These are phyloP conservation scores for Papiliotrema flavescens DNA, from an alignment of 1,284 basidiomycete genomes.

Conservation along the genomic window DNA sequence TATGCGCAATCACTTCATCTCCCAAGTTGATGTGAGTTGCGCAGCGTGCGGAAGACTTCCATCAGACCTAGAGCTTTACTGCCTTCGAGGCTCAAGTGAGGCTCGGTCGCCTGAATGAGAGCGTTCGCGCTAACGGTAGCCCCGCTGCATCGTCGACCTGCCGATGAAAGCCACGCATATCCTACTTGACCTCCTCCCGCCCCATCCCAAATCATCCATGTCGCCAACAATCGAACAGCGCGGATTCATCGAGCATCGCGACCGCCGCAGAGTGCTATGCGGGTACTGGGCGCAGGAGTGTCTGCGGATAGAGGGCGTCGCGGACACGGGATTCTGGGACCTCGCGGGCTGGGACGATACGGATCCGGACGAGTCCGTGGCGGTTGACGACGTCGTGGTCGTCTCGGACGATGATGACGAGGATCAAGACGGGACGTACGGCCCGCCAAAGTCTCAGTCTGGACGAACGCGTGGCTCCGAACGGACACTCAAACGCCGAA, in stretches of 20 bases:
- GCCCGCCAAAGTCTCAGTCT: too few species aligned
- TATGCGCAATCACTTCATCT: slow-evolving; percentile 3
- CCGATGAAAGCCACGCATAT: background rate
- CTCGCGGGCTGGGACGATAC: slow-evolving; percentile 1
- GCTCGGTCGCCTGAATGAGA: background rate
- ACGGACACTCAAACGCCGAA: too few species aligned
- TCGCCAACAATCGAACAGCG: background rate
- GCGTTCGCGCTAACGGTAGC: background rate
- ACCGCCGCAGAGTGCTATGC: background rate
- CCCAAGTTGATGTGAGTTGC: background rate
- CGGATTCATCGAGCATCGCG: slow-evolving; percentile 1
- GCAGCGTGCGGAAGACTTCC: too few species aligned
- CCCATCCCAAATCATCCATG: background rate
- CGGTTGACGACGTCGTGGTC: background rate
- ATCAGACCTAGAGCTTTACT: background rate
- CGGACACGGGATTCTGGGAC: slow-evolving; percentile 1
- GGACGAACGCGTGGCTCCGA: too few species aligned
- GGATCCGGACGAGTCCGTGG: too few species aligned
- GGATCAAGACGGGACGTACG: background rate
- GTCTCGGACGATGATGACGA: background rate
- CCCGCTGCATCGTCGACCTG: background rate
- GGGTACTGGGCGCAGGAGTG: slow-evolving; percentile 6
- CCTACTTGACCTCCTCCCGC: slow-evolving; percentile 3
- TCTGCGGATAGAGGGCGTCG: slow-evolving; percentile 1
- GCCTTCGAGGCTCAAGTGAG: too few species aligned